These are phyloP conservation scores for Cynanchum wilfordii DNA, from an alignment of 257 asterid species.

Conservation along the genomic window DNA sequence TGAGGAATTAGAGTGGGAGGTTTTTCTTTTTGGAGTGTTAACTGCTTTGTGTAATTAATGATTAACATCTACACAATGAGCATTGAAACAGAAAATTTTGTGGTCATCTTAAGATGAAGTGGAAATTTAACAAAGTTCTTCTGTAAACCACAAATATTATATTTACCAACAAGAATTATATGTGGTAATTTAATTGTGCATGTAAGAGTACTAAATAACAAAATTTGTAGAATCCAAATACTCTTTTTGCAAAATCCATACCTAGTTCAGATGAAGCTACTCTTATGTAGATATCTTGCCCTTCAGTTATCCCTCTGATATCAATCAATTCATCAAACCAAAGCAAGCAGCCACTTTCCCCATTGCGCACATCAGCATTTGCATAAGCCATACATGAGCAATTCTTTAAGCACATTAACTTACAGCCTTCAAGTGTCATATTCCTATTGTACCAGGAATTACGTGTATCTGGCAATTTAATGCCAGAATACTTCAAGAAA, in stretches of 20 bases:
- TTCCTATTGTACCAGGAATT: conserved; percentile 17
- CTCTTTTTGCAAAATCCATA: neutral
- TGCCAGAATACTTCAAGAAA: conserved; percentile 14
- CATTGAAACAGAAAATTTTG: too few relatives aligned
- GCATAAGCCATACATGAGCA: conserved; percentile 36
- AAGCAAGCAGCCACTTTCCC: conserved; percentile 33
- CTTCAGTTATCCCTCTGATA: neutral
- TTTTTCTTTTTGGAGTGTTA: too few relatives aligned
- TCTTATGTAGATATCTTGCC: conserved; percentile 8
- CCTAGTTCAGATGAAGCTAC: conserved; percentile 6
- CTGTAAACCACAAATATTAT: neutral
- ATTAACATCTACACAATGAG: too few relatives aligned
- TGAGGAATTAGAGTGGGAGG: too few relatives aligned
- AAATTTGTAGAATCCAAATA: neutral
- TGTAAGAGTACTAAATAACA: neutral
- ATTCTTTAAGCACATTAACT: conserved; percentile 23
- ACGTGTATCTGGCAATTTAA: conserved; percentile 32
- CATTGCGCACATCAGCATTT: conserved; percentile 17
- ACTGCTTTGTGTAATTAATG: too few relatives aligned
- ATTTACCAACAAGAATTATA: neutral
- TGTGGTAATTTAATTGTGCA: too few relatives aligned
- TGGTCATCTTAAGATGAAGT: too few relatives aligned
- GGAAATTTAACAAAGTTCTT: neutral
- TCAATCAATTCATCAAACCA: conserved; percentile 26
- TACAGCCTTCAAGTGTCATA: conserved; percentile 23